Percentiles rank a stretch among this genome's conserved stretches.
Evolutionary conservation across 495 filamentous ascomycete species (phyloP).

Genomic region (Lasiosphaeria hispida): DNA sequence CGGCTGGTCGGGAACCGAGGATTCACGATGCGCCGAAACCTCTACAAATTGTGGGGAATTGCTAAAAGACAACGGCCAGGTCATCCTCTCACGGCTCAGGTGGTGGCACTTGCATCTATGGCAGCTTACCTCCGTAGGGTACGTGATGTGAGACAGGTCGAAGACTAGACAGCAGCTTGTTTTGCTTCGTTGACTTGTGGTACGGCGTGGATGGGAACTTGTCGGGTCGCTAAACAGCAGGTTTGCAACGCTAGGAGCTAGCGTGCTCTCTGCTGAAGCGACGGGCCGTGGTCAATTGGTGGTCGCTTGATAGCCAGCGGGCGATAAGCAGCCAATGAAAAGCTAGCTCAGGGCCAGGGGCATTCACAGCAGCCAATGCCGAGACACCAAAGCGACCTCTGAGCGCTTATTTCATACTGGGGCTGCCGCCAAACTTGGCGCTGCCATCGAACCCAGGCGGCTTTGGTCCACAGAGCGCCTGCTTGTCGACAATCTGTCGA

Average conservation of each 20-base stretch:
- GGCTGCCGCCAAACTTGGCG: conserved; percentile 19
- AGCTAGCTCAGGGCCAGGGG: conserved; percentile 11
- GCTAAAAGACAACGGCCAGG: too few relatives aligned
- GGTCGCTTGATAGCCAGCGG: conserved; percentile 17
- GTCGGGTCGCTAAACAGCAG: not conserved
- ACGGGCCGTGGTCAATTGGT: conserved; percentile 20
- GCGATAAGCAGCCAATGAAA: conserved; percentile 34
- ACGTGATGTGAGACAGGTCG: too few relatives aligned
- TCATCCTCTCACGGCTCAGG: too few relatives aligned
- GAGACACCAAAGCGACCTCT: conserved; percentile 14
- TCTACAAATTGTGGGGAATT: too few relatives aligned
- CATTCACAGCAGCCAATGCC: conserved; percentile 29
- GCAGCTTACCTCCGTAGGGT: too few relatives aligned
- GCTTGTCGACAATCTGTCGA: conserved; percentile 15
- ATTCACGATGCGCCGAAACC: conserved; percentile 4
- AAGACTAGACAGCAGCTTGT: too few relatives aligned
- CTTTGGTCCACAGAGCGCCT: conserved; percentile 27
- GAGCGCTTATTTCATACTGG: conserved; percentile 37
- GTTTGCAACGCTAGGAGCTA: not conserved
- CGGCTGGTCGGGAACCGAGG: not conserved
- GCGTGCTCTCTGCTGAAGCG: conserved; percentile 8
- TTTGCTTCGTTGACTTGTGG: too few relatives aligned
- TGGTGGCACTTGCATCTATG: too few relatives aligned
- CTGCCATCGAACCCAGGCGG: conserved; percentile 15
- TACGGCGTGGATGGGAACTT: too few relatives aligned